These are phyloP conservation scores for Neurospora crassa DNA, from an alignment of 2,329 filamentous ascomycete species.

Conservation along the genomic window DNA sequence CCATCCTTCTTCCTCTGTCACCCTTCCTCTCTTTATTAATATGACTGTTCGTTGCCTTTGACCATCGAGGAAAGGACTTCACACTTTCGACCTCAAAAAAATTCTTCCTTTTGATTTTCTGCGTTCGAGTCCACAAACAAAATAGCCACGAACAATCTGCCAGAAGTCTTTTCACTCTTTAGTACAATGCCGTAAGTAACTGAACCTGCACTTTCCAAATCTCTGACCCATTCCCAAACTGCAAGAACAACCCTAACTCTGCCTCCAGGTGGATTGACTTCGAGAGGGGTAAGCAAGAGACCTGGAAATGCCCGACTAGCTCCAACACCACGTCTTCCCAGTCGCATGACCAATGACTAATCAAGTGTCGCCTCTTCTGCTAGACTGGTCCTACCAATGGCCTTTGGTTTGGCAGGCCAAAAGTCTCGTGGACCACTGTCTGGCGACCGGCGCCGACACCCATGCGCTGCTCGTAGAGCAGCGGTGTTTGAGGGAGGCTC, in stretches of 20 bases:
- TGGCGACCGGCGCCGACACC: neutral
- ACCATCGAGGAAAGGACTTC: neutral
- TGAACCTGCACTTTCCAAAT: neutral
- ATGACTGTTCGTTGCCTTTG: neutral
- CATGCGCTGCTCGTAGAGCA: neutral
- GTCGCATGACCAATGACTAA: neutral
- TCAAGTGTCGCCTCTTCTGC: neutral
- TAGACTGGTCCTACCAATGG: neutral
- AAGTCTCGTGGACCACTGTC: neutral
- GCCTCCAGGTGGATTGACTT: neutral
- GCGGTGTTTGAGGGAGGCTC: neutral
- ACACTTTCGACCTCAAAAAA: neutral
- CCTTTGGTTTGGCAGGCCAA: neutral
- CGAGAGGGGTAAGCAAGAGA: neutral
- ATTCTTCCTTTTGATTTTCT: neutral
- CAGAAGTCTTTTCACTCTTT: neutral
- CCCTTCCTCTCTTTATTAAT: neutral
- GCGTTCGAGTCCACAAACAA: neutral
- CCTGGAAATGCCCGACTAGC: neutral
- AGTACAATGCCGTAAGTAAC: neutral
- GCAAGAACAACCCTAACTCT: neutral
- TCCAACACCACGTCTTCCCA: neutral
- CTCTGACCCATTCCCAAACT: neutral
- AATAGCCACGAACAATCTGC: neutral
- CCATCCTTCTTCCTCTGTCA: neutral